Evolutionary conservation across 163 green algal genomes (phyloP), one percentile per base, ranked within the genome.

Genomic region (Scenedesmus sp.): DNA sequence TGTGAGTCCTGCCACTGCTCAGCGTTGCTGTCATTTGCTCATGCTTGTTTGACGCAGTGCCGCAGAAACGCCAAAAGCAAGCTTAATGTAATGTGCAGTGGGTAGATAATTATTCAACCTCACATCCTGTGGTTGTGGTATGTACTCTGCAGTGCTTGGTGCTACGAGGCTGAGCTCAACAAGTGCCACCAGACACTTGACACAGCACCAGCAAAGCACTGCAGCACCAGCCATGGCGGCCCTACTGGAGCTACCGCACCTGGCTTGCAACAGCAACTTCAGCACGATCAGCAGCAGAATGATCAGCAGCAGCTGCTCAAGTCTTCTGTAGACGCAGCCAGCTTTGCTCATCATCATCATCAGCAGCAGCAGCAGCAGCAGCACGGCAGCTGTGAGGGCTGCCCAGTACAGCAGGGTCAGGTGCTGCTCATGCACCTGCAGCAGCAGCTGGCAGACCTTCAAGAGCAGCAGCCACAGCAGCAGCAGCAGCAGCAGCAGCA

Each of bases 81-180:
- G n/a, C n/a, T n/a, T n/a, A n/a, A n/a, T n/a, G n/a, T n/a, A n/a
- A n/a, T n/a, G n/a, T n/a, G n/a, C n/a, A n/a, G n/a, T n/a, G n/a
- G 13, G 49, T 13, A 56, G 49, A 56, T 12, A 56, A 56, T 13
- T 13, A 12, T 56, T 20, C 10, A 56, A 56, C 49, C 49, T 13
- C 15, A 56, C 13, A 56, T 13, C 49, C 49, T 33, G 59, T 12
- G 33, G 22, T 33, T 72, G 22, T 35, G 6, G 59, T 35, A 72
- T 70, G 20, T 70, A 4, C 0, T 70, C 40, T 40, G 65, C 65
- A 76, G 65, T 18, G 9, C 65, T 18, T 76, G 65, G 65, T 76
- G 65, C 65, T 76, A 76, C 18, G 65, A 76, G 65, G 65, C 65
- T 37, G 65, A 76, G 65, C 65, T 76, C 65, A 40, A 40, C 65